These are phyloP conservation scores for Talaromyces sp. DNA, from an alignment of 2,329 filamentous ascomycete species.

Conservation along the genomic window DNA sequence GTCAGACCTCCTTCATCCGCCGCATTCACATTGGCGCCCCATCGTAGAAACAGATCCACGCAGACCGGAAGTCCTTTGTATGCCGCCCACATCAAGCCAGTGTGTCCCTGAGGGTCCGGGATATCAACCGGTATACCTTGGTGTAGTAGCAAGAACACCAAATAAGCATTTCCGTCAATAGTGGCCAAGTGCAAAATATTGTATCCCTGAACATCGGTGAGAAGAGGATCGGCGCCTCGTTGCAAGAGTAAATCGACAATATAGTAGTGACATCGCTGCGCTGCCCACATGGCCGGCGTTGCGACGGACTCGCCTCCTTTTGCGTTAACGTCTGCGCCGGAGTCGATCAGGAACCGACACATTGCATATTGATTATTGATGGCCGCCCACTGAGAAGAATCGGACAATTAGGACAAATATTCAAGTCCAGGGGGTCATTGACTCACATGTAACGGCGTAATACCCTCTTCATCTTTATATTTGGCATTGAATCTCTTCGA, in stretches of 20 bases:
- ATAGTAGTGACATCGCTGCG: constrained; percentile 94
- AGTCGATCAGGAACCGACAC: constrained; percentile 88
- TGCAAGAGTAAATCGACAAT: constrained; percentile 88
- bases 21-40: constrained; percentile 91
- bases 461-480: constrained; percentile 85
- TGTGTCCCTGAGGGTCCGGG: constrained; percentile 84
- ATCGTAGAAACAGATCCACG: constrained; percentile 87
- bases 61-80: constrained; percentile 95
- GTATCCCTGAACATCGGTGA: constrained; percentile 93
- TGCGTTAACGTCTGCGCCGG: constrained; percentile 85
- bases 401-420: constrained; percentile 1
- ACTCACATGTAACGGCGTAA: constrained; percentile 84
- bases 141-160: constrained; percentile 85
- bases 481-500: constrained; percentile 75
- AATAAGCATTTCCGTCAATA: constrained; percentile 90
- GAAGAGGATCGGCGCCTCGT: constrained; percentile 85
- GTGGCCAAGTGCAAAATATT: constrained; percentile 97
- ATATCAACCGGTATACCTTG: constrained; percentile 94
- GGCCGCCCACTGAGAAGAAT: constrained; percentile 76
- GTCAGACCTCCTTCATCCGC: constrained; percentile 91
- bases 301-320: constrained; percentile 95
- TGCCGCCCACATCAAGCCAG: constrained; percentile 95
- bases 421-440: not conserved
- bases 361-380: constrained; percentile 99
- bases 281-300: constrained; percentile 94